Percentiles rank a stretch among this genome's conserved stretches.
Conservation (phyloP, 345 rosid genomes). For the Sisymbrium altissimum region DNA sequence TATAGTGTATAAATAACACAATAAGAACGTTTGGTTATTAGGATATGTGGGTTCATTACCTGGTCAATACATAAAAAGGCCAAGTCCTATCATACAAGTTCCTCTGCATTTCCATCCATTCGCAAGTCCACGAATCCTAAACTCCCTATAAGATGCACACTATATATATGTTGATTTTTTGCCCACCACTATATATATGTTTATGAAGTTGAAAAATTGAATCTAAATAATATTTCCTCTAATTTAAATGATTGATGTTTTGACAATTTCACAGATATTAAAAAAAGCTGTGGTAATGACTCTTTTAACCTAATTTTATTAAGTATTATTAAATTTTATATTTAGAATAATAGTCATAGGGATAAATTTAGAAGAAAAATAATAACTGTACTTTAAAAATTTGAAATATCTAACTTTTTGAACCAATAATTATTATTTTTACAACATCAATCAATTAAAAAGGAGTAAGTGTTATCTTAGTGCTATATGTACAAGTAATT, state of each 20-base stretch:
- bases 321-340: no score
- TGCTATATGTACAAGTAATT: not conserved
- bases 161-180: no score
- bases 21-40: constrained; percentile 26
- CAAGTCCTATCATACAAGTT: constrained; percentile 30
- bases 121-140: constrained; percentile 9
- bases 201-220: not conserved
- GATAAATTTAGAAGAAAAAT: no score
- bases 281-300: no score
- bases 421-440: no score
- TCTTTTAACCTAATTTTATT: no score
- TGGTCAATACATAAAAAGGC: constrained; percentile 31
- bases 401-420: no score
- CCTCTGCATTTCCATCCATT: constrained; percentile 8
- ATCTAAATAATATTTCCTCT: not conserved
- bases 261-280: not conserved
- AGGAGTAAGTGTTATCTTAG: no score
- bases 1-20: constrained; percentile 14
- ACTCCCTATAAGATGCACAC: not conserved
- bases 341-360: no score
- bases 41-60: constrained; percentile 32
- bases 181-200: no score
- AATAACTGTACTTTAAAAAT: no score
- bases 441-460: no score
- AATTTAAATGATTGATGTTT: not conserved